Conservation (phyloP, 192 early-diverging fungal genomes). For the Coemansia sp. region DNA sequence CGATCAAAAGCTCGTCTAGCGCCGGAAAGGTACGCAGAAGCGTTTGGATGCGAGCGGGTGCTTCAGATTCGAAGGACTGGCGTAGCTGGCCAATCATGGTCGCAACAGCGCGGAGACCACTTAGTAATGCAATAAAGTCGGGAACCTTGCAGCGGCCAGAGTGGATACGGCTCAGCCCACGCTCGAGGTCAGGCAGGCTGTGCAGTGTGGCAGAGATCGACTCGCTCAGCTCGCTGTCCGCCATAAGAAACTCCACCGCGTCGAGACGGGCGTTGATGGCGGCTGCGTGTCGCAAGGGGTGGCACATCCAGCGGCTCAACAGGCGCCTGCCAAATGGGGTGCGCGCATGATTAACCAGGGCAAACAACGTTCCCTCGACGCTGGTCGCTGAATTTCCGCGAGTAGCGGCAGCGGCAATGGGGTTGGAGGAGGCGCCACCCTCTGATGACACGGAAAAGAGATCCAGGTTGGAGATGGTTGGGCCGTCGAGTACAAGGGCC, state of each 20-base stretch:
- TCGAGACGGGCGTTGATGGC: conserved; percentile 87
- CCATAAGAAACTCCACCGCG: conserved; percentile 80
- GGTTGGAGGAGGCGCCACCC: conserved; percentile 27
- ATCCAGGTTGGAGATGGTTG: conserved; percentile 91
- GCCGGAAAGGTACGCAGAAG: conserved; percentile 56
- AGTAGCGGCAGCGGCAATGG: neutral
- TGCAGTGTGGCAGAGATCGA: conserved; percentile 48
- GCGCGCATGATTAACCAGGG: conserved; percentile 78
- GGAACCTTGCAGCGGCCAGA: conserved; percentile 79
- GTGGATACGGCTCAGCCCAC: conserved; percentile 88
- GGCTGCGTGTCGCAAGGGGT: conserved; percentile 68
- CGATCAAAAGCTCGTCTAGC: conserved; percentile 63
- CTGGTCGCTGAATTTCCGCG: conserved; percentile 3
- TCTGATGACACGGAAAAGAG: conserved; percentile 84
- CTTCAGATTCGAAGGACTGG: neutral
- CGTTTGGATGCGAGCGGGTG: conserved; percentile 26
- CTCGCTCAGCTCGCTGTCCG: conserved; percentile 53
- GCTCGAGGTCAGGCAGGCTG: conserved; percentile 83
- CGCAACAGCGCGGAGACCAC: conserved; percentile 55
- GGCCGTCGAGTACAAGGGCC: conserved; percentile 88
- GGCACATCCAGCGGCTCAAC: conserved; percentile 83
- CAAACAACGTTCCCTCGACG: conserved; percentile 78
- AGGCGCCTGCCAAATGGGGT: conserved; percentile 89
- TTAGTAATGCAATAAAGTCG: conserved; percentile 76
- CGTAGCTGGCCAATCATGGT: conserved; percentile 14